Base-by-base conservation (phyloP, 805 yeast species). In the Metschnikowia aberdeeniae region DNA sequence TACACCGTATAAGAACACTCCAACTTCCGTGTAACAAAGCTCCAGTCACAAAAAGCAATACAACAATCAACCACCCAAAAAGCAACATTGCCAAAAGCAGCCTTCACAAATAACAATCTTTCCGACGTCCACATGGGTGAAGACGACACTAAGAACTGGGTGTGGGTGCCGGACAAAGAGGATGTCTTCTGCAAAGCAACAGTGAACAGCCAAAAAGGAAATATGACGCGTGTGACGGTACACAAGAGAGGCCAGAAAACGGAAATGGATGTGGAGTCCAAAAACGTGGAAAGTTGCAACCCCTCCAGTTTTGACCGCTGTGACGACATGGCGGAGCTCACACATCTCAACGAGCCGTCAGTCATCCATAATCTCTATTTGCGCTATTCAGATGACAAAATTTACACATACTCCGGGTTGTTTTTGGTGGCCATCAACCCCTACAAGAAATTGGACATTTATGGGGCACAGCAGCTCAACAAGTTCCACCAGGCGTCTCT, bases 361-460 rank as follows among this genome's bases (percentile, higher is more conserved):
- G 98, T 93, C n/a, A 77, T 93, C 8, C 76, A 89, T 66, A 93
- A 93, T 61, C 65, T 93, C 50, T 78, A 81, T 54, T 68, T 82
- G 41, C 77, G 99, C 56, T 93, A 90, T 64, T 62, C 69, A 47
- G 84, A 82, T 51, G 95, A 89, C 61, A 60, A 77, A 57, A 90
- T 93, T 41, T 89, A 92, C 67, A 93, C 99, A 0, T 89, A 89
- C 61, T 90, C 97, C 0, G 99, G 99, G 5, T 76, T 93, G 6
- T 93, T 93, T 58, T 72, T 93, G 52, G 99, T 93, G 11, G 97
- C 99, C 0, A 82, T 93, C 40, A 93, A 93, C 58, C 99, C 99
- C 0, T 93, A 93, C 69, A 79, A 80, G 57, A 63, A 74, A 41
- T 67, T 93, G 13, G 81, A 84, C 24, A 82, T 90, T 24, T 92